Base-by-base conservation (phyloP, 2,329 filamentous ascomycete genomes). In the Metarhizium anisopliae region DNA sequence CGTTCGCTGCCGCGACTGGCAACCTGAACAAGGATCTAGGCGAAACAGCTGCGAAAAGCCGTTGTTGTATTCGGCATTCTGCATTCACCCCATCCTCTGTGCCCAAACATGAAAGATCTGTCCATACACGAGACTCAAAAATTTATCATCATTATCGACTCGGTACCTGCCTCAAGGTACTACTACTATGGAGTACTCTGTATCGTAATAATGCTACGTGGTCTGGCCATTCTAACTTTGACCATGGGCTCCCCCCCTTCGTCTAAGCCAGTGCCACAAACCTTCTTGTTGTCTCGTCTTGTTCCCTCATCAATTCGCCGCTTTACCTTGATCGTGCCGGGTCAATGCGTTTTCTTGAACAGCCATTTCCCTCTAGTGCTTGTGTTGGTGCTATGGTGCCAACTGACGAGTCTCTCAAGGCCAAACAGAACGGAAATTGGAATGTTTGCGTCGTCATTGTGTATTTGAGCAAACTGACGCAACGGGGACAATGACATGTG, bases 271-370 rank as follows among this genome's bases (percentile, higher is more conserved):
- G 55, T 54, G 52, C 50, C 55, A 52, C 58, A 47, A 47, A 35
- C 32, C 32, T 45, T 10, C 11, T 51, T 55, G 53, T 55, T 55
- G 50, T 56, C 51, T 57, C 57, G 51, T 55, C 43, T 58, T 60
- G 54, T 60, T 60, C 54, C 51, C 59, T 58, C 58, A 14, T 47
- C 50, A 7, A 51, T 45, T 54, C 43, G 38, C 6, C 49, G 32
- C 51, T 50, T 20, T 54, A 32, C 14, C 38, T 29, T 49, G 45
- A 11, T 18, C 25, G 10, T 49, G 2, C 14, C 25, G 7, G 45
- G 45, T n/a, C 45, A 49, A 49, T 49, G 45, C 32, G 7, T 40
- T 13, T 54, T 49, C 45, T 56, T 53, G 14, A 42, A 47, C 55
- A 51, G 30, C 29, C 30, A n/a, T 14, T 45, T 32, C 5, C 35